Evolutionary conservation across 108 stramenopile species (phyloP).

Genomic region (Mediolabrus comicus): DNA sequence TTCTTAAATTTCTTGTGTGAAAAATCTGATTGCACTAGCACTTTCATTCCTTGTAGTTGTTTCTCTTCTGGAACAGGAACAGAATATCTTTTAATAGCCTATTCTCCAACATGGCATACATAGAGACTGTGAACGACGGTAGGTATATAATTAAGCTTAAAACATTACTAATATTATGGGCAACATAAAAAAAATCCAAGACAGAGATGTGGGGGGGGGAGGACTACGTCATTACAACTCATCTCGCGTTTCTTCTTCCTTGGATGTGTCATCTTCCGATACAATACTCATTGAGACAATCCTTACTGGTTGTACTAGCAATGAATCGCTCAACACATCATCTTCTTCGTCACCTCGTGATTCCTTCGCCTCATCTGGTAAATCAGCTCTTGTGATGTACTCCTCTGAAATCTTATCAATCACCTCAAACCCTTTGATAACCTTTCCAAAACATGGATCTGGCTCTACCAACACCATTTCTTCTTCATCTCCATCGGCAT

Average conservation of each 20-base stretch:
- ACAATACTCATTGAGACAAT: constrained; percentile 37
- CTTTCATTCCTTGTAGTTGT: no score
- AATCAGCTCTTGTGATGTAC: constrained; percentile 23
- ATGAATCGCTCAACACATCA: neutral
- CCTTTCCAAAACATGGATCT: constrained; percentile 93
- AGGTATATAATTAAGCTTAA: no score
- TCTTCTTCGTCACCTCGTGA: constrained; percentile 5
- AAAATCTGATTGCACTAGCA: no score
- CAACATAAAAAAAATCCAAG: constrained; percentile 1
- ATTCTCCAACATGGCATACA: no score
- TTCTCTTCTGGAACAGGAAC: no score
- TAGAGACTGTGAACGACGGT: no score
- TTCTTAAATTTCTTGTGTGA: no score
- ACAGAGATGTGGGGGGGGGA: neutral
- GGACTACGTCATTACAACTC: neutral
- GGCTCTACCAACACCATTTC: constrained; percentile 63
- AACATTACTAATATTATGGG: no score
- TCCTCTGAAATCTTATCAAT: constrained; percentile 52
- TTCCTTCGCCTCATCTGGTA: constrained; percentile 16
- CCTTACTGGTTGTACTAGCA: constrained; percentile 32
- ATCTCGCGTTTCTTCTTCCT: neutral
- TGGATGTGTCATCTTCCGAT: neutral
- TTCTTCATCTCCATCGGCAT: constrained; percentile 19
- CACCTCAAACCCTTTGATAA: constrained; percentile 65
- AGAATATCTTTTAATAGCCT: no score